Percentiles rank a stretch among this genome's conserved stretches.
These are phyloP conservation scores for Hypomontagnella submonticulosa DNA, from an alignment of 495 filamentous ascomycete species.

Conservation along the genomic window DNA sequence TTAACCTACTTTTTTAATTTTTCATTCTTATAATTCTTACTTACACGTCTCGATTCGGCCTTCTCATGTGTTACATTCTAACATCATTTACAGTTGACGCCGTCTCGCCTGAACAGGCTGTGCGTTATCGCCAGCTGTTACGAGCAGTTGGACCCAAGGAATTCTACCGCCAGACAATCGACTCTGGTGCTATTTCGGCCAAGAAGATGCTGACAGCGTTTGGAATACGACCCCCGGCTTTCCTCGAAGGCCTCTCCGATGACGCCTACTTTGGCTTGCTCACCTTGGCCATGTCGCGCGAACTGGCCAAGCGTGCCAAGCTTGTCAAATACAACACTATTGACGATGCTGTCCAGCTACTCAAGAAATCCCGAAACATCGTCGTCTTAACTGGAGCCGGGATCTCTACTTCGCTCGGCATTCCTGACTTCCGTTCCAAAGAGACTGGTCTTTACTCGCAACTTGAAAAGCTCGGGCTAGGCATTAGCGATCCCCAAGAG, in stretches of 20 bases:
- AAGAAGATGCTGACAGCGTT: constrained; percentile 94
- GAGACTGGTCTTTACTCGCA: constrained; percentile 89
- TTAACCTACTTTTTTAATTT: constrained; percentile 42
- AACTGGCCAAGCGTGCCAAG: constrained; percentile 83
- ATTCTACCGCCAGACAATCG: constrained; percentile 79
- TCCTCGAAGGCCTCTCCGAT: constrained; percentile 79
- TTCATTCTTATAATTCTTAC: constrained; percentile 36
- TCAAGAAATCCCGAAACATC: constrained; percentile 81
- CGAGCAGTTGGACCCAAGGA: constrained; percentile 77
- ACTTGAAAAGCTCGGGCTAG: constrained; percentile 70
- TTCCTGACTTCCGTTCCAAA: constrained; percentile 88
- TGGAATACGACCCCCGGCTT: constrained; percentile 78
- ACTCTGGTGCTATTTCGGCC: constrained; percentile 72
- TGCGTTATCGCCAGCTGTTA: constrained; percentile 72
- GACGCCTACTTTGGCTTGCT: constrained; percentile 79
- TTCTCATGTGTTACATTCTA: constrained; percentile 16
- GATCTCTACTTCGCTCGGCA: constrained; percentile 89
- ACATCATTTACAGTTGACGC: constrained; percentile 60
- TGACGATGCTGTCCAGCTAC: constrained; percentile 83
- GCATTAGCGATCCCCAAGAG: constrained; percentile 86
- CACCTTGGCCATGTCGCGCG: constrained; percentile 80
- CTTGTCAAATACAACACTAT: constrained; percentile 84
- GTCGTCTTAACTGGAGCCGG: constrained; percentile 95
- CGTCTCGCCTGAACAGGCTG: constrained; percentile 80
- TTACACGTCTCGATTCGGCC: constrained; percentile 26